Conservation (phyloP, 164 flowering plant species). For the Akebia trifoliata region DNA sequence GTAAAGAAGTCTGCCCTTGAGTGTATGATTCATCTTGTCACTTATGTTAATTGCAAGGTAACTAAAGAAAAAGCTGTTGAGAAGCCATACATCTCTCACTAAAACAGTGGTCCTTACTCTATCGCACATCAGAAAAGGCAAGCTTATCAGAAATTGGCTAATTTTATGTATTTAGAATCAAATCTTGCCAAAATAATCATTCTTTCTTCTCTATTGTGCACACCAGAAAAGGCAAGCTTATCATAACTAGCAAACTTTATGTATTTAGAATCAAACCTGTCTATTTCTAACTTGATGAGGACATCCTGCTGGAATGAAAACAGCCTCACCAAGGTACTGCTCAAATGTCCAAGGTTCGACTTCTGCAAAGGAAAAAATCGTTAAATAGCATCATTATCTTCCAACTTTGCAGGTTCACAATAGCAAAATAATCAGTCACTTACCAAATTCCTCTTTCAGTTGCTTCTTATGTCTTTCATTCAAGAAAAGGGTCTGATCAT, state of each 20-base stretch:
- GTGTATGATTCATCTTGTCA: no score
- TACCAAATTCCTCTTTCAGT: constrained; percentile 73
- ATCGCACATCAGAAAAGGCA: no score
- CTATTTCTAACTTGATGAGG: constrained; percentile 88
- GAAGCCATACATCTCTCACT: no score
- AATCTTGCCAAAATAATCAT: no score
- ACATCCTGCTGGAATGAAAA: constrained; percentile 82
- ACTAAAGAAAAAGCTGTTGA: no score
- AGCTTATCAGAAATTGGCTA: no score
- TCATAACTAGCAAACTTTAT: background rate
- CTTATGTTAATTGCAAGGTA: no score
- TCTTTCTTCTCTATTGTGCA: background rate
- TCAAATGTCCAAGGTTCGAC: constrained; percentile 88
- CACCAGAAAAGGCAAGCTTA: background rate
- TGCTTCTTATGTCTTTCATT: constrained; percentile 58
- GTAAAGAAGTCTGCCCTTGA: no score
- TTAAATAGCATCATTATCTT: background rate
- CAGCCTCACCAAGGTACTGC: constrained; percentile 81
- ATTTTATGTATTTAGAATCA: no score
- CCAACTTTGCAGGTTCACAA: background rate
- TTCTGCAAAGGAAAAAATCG: constrained; percentile 26
- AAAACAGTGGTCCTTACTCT: no score
- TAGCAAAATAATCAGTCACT: constrained; percentile 14
- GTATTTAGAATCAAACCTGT: constrained; percentile 32
- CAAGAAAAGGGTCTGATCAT: constrained; percentile 71